These are phyloP conservation scores for Podila minutissima DNA, from an alignment of 192 early-diverging fungal genomes.

Conservation along the genomic window DNA sequence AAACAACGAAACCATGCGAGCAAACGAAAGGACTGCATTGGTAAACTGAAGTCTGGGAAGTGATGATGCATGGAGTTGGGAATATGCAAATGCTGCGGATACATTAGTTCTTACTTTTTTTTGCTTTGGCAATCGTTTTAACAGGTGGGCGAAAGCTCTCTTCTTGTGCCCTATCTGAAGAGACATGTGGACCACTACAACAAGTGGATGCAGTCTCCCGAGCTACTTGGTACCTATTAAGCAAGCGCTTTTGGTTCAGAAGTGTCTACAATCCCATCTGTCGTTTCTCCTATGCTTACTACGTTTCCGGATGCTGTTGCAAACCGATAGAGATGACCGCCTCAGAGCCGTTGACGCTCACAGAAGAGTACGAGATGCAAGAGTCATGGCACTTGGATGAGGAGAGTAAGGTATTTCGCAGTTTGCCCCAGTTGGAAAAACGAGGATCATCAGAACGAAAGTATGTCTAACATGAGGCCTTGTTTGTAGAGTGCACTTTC, in stretches of 20 bases:
- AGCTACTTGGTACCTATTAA: slow-evolving; percentile 71
- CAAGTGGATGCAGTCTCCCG: slow-evolving; percentile 95
- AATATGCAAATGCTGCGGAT: too few relatives aligned
- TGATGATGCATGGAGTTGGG: too few relatives aligned
- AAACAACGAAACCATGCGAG: slow-evolving; percentile 16
- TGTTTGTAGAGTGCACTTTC: slow-evolving; percentile 72
- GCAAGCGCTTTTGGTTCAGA: background rate
- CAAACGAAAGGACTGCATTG: slow-evolving; percentile 30
- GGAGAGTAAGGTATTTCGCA: slow-evolving; percentile 63
- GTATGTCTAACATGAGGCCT: too few relatives aligned
- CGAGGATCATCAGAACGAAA: too few relatives aligned
- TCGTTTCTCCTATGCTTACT: background rate
- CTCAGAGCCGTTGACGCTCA: slow-evolving; percentile 90
- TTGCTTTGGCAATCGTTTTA: background rate
- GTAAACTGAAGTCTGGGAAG: background rate
- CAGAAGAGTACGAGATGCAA: slow-evolving; percentile 98
- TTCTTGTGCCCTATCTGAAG: slow-evolving; percentile 87
- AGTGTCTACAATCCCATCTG: background rate
- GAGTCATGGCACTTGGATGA: slow-evolving; percentile 86
- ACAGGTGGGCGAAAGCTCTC: slow-evolving; percentile 68
- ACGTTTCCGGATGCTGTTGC: background rate
- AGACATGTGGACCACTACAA: slow-evolving; percentile 93
- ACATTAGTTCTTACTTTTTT: background rate
- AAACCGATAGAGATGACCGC: slow-evolving; percentile 85
- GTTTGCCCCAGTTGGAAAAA: background rate